These are phyloP conservation scores for Sarocladium strictum DNA, from an alignment of 2,329 filamentous ascomycete species.

Conservation along the genomic window DNA sequence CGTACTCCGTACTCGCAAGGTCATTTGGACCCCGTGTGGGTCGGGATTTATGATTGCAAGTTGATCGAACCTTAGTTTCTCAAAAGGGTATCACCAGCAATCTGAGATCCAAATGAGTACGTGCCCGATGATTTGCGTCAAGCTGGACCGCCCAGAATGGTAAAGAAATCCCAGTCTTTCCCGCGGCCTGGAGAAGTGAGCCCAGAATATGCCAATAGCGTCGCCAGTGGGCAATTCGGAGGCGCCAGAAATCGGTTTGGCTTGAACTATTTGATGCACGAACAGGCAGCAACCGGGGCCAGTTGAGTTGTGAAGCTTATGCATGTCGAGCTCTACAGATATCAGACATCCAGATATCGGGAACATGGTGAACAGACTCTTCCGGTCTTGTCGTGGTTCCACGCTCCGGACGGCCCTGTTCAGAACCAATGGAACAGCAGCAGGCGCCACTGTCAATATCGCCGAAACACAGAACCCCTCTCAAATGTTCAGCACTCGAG, in stretches of 20 bases:
- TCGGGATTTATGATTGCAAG: neutral
- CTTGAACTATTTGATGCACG: neutral
- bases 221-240: neutral
- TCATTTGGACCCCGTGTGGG: neutral
- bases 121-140: neutral
- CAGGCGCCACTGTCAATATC: neutral
- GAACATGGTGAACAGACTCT: too few species aligned
- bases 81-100: neutral
- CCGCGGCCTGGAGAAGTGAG: neutral
- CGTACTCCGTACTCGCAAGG: neutral
- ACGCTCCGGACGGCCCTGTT: too few species aligned
- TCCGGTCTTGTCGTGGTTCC: too few species aligned
- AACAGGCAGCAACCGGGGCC: neutral
- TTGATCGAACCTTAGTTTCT: neutral
- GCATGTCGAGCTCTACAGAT: neutral
- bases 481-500: neutral
- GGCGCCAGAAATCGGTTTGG: neutral
- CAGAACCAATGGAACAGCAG: neutral
- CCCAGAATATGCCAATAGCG: constrained; percentile 4
- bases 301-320: neutral
- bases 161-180: neutral
- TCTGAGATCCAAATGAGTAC: neutral
- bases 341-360: too few species aligned
- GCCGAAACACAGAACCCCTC: neutral
- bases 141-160: neutral